Percentiles rank a stretch among this genome's conserved stretches.
These are phyloP conservation scores for Kalaharituber pfeilii DNA, from an alignment of 2,329 filamentous ascomycete species.

Conservation along the genomic window DNA sequence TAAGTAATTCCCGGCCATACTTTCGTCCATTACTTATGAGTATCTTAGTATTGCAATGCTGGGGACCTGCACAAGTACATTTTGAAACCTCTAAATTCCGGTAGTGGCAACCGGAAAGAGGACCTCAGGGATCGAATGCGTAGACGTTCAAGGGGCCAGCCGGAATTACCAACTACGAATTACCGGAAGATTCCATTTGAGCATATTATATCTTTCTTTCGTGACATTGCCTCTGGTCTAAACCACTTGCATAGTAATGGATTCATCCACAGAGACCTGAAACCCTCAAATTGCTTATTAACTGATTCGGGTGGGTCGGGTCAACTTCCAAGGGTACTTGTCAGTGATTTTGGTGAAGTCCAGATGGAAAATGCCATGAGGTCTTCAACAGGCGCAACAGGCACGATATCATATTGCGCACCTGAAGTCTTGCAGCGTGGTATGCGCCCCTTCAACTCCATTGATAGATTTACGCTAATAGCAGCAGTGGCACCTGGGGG, in stretches of 20 bases:
- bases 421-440: slow-evolving; percentile 68
- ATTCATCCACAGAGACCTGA: slow-evolving; percentile 91
- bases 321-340: slow-evolving; percentile 60
- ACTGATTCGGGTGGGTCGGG: slow-evolving; percentile 43
- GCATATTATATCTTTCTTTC: slow-evolving; percentile 92
- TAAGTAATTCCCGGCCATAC: slow-evolving; percentile 6
- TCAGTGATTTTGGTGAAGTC: slow-evolving; percentile 96
- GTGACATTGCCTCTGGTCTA: slow-evolving; percentile 80
- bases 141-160: slow-evolving; percentile 59
- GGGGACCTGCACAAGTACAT: slow-evolving; percentile 83
- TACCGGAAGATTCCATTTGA: slow-evolving; percentile 53
- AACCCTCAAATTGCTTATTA: slow-evolving; percentile 86
- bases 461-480: slow-evolving; percentile 12
- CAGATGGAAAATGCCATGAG: slow-evolving; percentile 65
- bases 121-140: slow-evolving; percentile 77
- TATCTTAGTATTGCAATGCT: slow-evolving; percentile 58
- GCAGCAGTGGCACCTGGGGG: slow-evolving; percentile 38
- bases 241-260: slow-evolving; percentile 78
- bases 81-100: slow-evolving; percentile 41
- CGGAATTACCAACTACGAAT: slow-evolving; percentile 35
- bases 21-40: background rate
- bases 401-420: slow-evolving; percentile 93
- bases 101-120: slow-evolving; percentile 53
- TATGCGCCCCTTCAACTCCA: slow-evolving; percentile 6
- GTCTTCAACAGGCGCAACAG: slow-evolving; percentile 83